Base-by-base conservation (phyloP, 1,139 yeast genomes). In the Suhomyces bokatorum region DNA sequence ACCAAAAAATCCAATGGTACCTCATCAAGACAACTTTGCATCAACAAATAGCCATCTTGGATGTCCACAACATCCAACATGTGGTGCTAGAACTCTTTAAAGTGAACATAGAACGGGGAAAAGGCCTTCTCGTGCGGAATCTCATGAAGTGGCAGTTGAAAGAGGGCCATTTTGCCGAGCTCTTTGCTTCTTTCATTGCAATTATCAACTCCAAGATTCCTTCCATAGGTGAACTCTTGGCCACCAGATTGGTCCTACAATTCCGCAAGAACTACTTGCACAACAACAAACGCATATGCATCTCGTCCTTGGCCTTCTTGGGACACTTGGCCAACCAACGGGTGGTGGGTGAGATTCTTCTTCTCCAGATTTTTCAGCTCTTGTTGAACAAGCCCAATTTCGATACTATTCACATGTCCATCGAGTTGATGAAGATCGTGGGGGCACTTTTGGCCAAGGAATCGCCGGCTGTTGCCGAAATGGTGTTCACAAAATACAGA, bases 201-300 rank as follows among this genome's bases (percentile, higher is more conserved):
- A 72, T 85, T 1, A 48, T 89, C 15, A 86, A 87, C 61, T 75
- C 85, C 7, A 82, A 85, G 55, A 60, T 87, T 6, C 95, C 95
- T 0, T 78, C 78, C 35, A 66, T 89, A 20, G 96, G 96, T 1
- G 77, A 76, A 46, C 59, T 85, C 4, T 51, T 87, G 31, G 62
- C 75, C 0, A 61, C 73, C 7, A 69, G 96, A 50, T 64, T 85
- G 27, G 66, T 86, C 1, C 57, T 84, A 3, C 83, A 76, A 47
- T 87, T 87, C 62, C 73, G 85, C 39, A 73, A 76, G 51, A 74
- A 77, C 3, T 85, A 72, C 59, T 67, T 73, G 49, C 60, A 70
- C 17, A 75, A 79, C 52, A 77, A 83, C 55, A 74, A 72, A 47
- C 52, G 58, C 0, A 57, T 60, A 3, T 79, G 83, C 44, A 58